Conservation (phyloP, 768 basidiomycete genomes). For the Pulveroboletus sp. region DNA sequence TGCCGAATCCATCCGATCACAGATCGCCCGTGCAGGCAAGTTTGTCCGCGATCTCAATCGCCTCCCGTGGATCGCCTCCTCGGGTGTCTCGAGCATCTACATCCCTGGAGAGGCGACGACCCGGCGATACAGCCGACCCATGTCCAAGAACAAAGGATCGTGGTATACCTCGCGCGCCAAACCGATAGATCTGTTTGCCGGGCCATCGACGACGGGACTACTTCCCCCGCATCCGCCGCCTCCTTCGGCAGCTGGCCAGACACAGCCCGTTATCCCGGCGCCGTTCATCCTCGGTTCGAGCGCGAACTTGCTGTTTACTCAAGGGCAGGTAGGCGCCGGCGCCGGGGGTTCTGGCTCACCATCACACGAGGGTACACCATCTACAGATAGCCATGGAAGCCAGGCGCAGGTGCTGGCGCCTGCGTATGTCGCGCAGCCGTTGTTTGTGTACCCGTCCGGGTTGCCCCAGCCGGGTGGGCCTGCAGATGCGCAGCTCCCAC, state of each 20-base stretch:
- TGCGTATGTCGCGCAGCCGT: constrained; percentile 1
- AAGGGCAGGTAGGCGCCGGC: constrained; percentile 6
- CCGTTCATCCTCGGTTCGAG: constrained; percentile 33
- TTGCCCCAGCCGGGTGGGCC: constrained; percentile 29
- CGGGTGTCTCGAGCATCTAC: constrained; percentile 47
- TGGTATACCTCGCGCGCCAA: constrained; percentile 31
- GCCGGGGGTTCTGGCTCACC: constrained; percentile 28
- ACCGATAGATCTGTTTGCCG: constrained; percentile 29
- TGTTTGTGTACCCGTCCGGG: neutral
- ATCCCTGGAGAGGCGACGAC: constrained; percentile 36
- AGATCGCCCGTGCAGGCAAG: constrained; percentile 35
- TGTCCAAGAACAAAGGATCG: constrained; percentile 23
- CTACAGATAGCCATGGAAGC: constrained; percentile 29
- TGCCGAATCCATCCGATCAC: constrained; percentile 32
- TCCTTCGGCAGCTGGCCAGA: neutral
- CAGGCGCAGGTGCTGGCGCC: constrained; percentile 20
- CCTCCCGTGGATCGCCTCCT: constrained; percentile 47
- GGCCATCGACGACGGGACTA: constrained; percentile 31
- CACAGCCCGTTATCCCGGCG: constrained; percentile 12
- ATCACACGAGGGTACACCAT: constrained; percentile 26
- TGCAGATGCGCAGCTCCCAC: constrained; percentile 17
- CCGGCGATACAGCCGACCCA: constrained; percentile 29
- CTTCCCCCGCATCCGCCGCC: constrained; percentile 16
- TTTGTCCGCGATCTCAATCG: constrained; percentile 38
- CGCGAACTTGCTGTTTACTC: constrained; percentile 29